Conservation (phyloP, 31 red algal genomes). For the Porphyra umbilicalis region DNA sequence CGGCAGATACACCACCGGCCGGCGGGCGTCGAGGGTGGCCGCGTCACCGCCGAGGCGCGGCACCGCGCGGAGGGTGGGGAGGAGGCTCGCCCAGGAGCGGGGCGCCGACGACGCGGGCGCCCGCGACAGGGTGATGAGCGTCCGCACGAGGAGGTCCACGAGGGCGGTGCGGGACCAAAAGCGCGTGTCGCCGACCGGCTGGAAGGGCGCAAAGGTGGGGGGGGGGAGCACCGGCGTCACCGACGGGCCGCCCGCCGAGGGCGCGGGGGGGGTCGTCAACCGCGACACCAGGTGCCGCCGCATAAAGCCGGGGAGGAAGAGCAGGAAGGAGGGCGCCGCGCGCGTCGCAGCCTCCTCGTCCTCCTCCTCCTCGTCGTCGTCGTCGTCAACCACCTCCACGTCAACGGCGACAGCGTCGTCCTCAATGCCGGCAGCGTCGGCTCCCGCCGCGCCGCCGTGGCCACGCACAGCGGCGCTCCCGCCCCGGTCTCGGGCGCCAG, state of each 20-base stretch:
- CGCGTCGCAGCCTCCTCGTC: not conserved
- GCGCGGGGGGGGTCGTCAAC: not conserved
- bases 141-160: not conserved
- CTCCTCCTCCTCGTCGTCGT: not conserved
- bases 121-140: not conserved
- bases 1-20: not conserved
- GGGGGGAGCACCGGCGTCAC: not conserved
- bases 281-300: not conserved
- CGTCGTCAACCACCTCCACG: not conserved
- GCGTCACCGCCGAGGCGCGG: not conserved
- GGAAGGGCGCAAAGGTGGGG: not conserved
- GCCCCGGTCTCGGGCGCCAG: not conserved
- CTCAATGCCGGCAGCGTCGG: not conserved
- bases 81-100: not conserved
- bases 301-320: not conserved
- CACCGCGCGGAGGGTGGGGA: not conserved
- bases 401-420: not conserved
- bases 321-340: not conserved
- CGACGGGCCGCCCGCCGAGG: not conserved
- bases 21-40: not conserved
- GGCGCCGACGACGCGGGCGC: not conserved
- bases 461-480: not conserved
- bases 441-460: not conserved
- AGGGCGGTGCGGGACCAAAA: not conserved
- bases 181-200: not conserved